Evolutionary conservation across 768 basidiomycete species (phyloP).

Genomic region (Amanita muscaria): DNA sequence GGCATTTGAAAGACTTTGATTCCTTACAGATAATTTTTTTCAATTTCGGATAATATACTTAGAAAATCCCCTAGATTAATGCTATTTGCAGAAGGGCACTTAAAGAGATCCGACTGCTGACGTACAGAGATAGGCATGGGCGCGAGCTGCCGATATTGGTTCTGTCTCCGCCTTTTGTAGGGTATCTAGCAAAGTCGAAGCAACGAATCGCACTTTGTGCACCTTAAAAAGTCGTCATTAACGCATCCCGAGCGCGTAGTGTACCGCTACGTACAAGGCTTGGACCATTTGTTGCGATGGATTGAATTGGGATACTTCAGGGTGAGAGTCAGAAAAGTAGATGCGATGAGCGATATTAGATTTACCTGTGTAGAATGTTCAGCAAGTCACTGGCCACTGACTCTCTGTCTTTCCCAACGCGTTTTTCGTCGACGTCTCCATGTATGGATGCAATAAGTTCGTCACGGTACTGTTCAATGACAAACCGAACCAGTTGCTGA

Average conservation of each 20-base stretch:
- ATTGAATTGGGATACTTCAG: conserved; percentile 81
- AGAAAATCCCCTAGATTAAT: conserved; percentile 73
- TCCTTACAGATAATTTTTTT: conserved; percentile 72
- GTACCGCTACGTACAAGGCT: conserved; percentile 40
- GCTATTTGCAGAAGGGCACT: too few species aligned
- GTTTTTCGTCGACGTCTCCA: conserved; percentile 53
- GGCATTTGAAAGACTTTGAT: too few species aligned
- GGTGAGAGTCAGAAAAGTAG: conserved; percentile 9
- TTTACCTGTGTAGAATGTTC: conserved; percentile 73
- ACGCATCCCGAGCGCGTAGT: not conserved
- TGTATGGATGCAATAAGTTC: conserved; percentile 68
- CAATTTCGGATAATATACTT: conserved; percentile 85
- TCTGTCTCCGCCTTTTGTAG: conserved; percentile 75
- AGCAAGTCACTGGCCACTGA: conserved; percentile 82
- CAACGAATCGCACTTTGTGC: conserved; percentile 89
- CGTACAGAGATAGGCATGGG: conserved; percentile 82
- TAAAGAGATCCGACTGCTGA: conserved; percentile 13
- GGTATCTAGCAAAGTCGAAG: conserved; percentile 80
- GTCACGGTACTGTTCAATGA: conserved; percentile 87
- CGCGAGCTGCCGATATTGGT: conserved; percentile 72
- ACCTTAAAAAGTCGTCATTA: conserved; percentile 33
- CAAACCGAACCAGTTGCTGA: conserved; percentile 89
- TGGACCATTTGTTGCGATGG: conserved; percentile 83
- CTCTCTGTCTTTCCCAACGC: conserved; percentile 67
- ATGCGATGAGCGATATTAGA: conserved; percentile 1